These are phyloP conservation scores for Medakamo hakoo DNA, from an alignment of 139 green algal species.

Conservation along the genomic window DNA sequence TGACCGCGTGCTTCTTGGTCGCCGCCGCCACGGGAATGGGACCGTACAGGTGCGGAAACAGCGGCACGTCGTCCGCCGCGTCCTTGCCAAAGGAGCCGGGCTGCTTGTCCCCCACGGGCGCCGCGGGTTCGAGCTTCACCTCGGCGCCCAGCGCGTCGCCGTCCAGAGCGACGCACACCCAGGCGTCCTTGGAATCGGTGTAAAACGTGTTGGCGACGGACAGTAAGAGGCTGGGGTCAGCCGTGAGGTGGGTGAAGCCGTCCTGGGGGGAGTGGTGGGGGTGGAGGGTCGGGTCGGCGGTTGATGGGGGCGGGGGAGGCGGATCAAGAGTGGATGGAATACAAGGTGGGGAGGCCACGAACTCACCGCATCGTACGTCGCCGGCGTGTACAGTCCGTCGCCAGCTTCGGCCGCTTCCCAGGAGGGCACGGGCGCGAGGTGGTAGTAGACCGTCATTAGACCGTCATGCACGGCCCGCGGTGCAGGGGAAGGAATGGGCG, in stretches of 20 bases:
- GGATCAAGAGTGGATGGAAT: too few relatives aligned
- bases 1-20: conserved; percentile 19
- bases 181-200: conserved; percentile 13
- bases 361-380: too few relatives aligned
- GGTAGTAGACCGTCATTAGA: too few relatives aligned
- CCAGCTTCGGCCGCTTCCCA: too few relatives aligned
- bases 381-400: too few relatives aligned
- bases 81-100: neutral
- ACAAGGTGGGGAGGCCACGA: too few relatives aligned
- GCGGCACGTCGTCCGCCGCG: conserved; percentile 6
- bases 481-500: too few relatives aligned
- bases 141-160: conserved; percentile 14
- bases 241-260: conserved; percentile 57
- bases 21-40: conserved; percentile 35
- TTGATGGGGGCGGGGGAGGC: too few relatives aligned
- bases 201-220: conserved; percentile 55
- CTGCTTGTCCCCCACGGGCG: conserved; percentile 30
- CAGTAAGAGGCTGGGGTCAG: conserved; percentile 35
- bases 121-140: conserved; percentile 44
- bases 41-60: conserved; percentile 56
- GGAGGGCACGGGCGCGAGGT: too few relatives aligned
- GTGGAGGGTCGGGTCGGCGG: too few relatives aligned
- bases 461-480: too few relatives aligned
- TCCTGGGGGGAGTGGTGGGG: too few relatives aligned
- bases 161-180: conserved; percentile 27